Base-by-base conservation (phyloP, 1,284 basidiomycete genomes). In the Albatrellus sp. region DNA sequence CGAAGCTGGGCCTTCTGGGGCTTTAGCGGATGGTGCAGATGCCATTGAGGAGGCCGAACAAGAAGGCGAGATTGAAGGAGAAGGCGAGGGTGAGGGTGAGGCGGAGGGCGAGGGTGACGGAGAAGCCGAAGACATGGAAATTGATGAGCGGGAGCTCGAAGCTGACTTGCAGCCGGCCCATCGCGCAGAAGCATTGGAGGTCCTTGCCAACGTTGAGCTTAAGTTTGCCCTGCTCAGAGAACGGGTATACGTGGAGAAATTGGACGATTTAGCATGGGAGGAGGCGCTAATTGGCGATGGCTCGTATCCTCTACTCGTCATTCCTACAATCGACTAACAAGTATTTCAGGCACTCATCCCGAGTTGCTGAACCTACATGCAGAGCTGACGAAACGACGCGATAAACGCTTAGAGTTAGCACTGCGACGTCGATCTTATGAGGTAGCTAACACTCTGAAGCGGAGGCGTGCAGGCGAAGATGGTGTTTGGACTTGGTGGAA, bases 401-500 rank as follows among this genome's bases (percentile, higher is more conserved):
- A 86, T 55, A 80, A 82, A 47, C 75, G 85, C 2, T 63, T 86
- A 6, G 77, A 81, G 46, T 69, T 90, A 5, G 82, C 86, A 0
- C 72, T 75, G 13, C 76, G 75, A 50, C 78, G 82, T 53, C 73
- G 79, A 37, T 67, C 73, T 42, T 78, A 76, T 46, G 83, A 87
- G 45, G 62, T 76, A 12, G 64, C 67, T 1, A 76, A 73, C 49
- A 68, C 76, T 0, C 64, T 64, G 9, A 75, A 74, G 50, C 71
- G 73, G 48, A 67, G 79, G 35, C 71, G 67, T 45, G 65, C 72
- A 9, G 76, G 81, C 45, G 83, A 87, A 51, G 63, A 69, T 33
- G 72, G 69, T 12, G 73, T 78, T 35, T 88, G 85, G 83, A 75
- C 74, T 51, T 81, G 77, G 72, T 86, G 82, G 82, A 77, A 77